A percentile compares a stretch with the other conserved stretches of the same genome.
These are phyloP conservation scores for Chlorella sorokiniana DNA, from an alignment of 139 green algal genomes.

Conservation along the genomic window DNA sequence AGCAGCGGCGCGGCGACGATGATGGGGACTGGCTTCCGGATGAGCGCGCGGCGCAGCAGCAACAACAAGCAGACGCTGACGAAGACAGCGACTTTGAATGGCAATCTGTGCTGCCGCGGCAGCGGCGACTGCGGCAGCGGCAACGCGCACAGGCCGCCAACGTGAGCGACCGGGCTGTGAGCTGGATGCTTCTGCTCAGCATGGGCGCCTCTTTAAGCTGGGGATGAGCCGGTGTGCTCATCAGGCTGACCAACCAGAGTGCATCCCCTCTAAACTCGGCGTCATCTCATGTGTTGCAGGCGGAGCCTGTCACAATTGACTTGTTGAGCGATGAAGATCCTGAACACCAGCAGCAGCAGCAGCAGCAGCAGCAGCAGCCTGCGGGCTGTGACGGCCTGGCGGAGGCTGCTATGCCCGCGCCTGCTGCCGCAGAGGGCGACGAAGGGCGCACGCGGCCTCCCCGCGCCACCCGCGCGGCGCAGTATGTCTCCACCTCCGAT, in stretches of 20 bases:
- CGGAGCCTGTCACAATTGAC: slow-evolving; percentile 7
- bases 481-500: slow-evolving; percentile 1
- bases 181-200: background rate
- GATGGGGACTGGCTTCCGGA: background rate
- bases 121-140: background rate
- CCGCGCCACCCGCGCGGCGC: background rate
- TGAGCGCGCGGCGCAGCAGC: background rate
- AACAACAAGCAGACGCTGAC: background rate
- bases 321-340: slow-evolving; percentile 2
- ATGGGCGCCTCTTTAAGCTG: background rate
- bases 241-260: too few relatives aligned
- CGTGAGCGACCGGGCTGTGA: background rate
- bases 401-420: background rate
- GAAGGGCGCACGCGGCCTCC: background rate
- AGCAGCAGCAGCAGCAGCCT: background rate
- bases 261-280: background rate
- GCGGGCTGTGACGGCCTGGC: too few relatives aligned
- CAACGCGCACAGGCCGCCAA: background rate
- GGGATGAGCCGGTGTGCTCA: background rate
- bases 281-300: background rate
- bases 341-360: background rate
- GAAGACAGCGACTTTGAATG: background rate
- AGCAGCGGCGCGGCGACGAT: background rate
- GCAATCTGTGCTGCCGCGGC: background rate
- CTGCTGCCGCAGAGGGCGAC: background rate